A percentile compares a stretch with the other conserved stretches of the same genome.
phyloP scores from a whole-genome alignment of 176 grass and related monocot genomes.

The Saccharum officinarum region DNA sequence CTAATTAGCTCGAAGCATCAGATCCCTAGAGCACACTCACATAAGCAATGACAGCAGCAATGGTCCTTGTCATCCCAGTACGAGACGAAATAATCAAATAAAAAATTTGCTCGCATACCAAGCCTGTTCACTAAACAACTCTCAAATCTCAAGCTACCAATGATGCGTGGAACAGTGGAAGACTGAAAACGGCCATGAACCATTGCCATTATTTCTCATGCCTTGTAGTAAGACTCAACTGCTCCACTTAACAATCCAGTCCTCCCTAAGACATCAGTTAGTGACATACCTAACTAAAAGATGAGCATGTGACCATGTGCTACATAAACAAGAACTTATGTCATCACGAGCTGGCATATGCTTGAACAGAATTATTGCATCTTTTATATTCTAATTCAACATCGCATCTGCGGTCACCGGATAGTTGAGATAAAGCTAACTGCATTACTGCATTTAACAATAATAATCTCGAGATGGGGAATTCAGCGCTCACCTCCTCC shows the following conservation, averaged over 20 bases:
- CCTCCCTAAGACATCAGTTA: neutral
- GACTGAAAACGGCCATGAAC: constrained; percentile 1
- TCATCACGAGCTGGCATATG: constrained; percentile 1
- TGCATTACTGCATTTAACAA: constrained; percentile 14
- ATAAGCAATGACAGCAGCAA: constrained; percentile 26
- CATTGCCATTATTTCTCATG: constrained; percentile 32
- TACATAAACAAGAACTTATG: constrained; percentile 4
- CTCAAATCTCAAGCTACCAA: neutral
- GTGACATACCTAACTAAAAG: neutral
- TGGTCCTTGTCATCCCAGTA: constrained; percentile 2
- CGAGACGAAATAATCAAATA: neutral
- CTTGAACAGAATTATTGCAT: constrained; percentile 6
- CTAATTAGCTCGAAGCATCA: constrained; percentile 35
- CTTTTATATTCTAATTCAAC: neutral
- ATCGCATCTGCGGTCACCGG: neutral
- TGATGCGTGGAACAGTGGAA: neutral
- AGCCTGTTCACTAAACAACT: constrained; percentile 22
- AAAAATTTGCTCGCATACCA: neutral
- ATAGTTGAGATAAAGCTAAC: constrained; percentile 16
- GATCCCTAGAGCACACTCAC: constrained; percentile 37
- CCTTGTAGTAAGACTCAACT: constrained; percentile 24
- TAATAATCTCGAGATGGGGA: neutral
- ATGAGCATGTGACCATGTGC: constrained; percentile 13
- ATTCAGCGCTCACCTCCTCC: constrained; percentile 59
- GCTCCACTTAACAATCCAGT: neutral